Base-by-base conservation (phyloP, 1,284 basidiomycete genomes). In the Microbotryum lychnidis-dioicae region DNA sequence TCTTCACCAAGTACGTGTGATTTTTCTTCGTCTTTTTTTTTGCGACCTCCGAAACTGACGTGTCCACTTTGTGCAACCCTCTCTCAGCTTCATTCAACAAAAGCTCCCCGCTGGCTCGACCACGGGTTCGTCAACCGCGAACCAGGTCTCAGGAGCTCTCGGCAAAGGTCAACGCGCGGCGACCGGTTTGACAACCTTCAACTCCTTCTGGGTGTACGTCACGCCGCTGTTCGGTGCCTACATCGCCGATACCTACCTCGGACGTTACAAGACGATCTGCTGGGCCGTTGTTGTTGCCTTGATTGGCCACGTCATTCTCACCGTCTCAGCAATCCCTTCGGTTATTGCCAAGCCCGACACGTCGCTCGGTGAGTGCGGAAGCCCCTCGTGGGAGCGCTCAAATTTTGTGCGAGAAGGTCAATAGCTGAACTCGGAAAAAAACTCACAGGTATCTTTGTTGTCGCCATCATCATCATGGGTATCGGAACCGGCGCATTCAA, bases 401-500 rank as follows among this genome's bases (percentile, higher is more conserved):
- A n/a, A 55, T 29, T 48, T n/a, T 6, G 56, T 21, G 62, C 63
- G 46, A 82, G 37, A 37, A 77, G 79, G 46, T 80, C 87, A 0
- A 75, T 84, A 33, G 85, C 37, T 42, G 14, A 42, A 16, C 2
- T 42, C 16, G 16, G 3, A 3, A 42, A 9, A 10, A 8, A 6
- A 16, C 1, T 16, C 12, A 2, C 37, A 42, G 85, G 80, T 3
- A 79, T 80, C 48, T 87, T 90, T 71, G 69, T 79, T 51, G 71
- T 88, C 55, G 83, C 84, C 0, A 75, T 87, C 10, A 73, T 88
- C 50, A 76, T 89, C 58, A 89, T 85, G 75, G 85, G 83, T 6
- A n/a, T 80, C 21, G 81, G 83, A 10, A 86, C 89, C 5, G 89
- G 89, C 23, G 80, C 83, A 33, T 89, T 92, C 72, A 78, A 78